phyloP scores from a whole-genome alignment of 208 protist genomes.

The Lotmaria passim region DNA sequence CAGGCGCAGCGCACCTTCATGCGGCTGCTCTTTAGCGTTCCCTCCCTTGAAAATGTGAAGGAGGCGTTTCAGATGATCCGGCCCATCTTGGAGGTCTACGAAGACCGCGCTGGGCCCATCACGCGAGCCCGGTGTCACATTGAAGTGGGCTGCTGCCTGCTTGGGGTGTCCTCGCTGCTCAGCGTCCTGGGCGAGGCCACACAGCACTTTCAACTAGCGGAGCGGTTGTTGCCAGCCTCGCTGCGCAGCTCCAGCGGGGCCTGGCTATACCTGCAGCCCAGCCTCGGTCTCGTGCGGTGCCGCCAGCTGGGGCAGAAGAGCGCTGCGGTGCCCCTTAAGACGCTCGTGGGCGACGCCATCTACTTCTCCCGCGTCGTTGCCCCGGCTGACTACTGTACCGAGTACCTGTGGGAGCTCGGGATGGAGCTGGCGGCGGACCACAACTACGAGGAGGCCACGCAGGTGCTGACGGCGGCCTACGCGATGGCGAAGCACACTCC shows the following conservation, averaged over 20 bases:
- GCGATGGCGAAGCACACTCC: constrained; percentile 47
- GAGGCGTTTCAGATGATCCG: constrained; percentile 44
- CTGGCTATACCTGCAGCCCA: constrained; percentile 70
- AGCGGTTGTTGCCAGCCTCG: constrained; percentile 39
- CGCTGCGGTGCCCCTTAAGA: constrained; percentile 31
- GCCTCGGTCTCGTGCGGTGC: constrained; percentile 64
- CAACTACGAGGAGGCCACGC: constrained; percentile 46
- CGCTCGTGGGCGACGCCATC: constrained; percentile 51
- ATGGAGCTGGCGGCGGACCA: constrained; percentile 65
- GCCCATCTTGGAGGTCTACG: constrained; percentile 48
- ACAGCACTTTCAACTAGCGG: constrained; percentile 54
- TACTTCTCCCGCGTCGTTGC: constrained; percentile 47
- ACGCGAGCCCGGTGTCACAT: constrained; percentile 68
- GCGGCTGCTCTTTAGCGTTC: constrained; percentile 42
- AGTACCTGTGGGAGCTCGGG: constrained; percentile 80
- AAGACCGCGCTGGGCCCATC: constrained; percentile 49
- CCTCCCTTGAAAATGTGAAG: constrained; percentile 41
- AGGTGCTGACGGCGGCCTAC: constrained; percentile 48
- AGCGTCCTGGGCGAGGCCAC: constrained; percentile 44
- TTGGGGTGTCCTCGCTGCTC: constrained; percentile 37
- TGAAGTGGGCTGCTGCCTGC: constrained; percentile 74
- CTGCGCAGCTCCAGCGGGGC: constrained; percentile 49
- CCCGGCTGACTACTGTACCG: constrained; percentile 64
- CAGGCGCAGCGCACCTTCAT: constrained; percentile 40
- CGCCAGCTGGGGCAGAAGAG: constrained; percentile 31